Conservation (phyloP, 164 flowering plant genomes). For the Berberis vulgaris region DNA sequence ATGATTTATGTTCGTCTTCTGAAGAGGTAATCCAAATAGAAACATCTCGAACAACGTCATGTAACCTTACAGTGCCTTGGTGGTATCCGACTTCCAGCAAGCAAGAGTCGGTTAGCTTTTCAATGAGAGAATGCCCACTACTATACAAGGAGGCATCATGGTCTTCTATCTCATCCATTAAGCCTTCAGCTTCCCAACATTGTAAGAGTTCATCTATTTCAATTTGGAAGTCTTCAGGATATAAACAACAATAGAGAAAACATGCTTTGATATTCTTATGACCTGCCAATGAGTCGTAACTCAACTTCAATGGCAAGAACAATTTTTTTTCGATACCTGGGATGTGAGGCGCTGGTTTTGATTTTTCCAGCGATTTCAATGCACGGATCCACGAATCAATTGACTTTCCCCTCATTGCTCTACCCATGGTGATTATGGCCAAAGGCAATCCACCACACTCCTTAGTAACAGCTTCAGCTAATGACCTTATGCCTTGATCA, state of each 20-base stretch:
- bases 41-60: conserved; percentile 20
- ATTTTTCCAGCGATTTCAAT: conserved; percentile 8
- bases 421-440: conserved; percentile 11
- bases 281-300: conserved; percentile 10
- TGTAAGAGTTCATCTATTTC: background rate
- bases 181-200: conserved; percentile 18
- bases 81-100: conserved; percentile 8
- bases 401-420: conserved; percentile 11
- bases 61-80: conserved; percentile 14
- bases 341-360: background rate
- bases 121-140: background rate
- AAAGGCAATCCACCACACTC: conserved; percentile 15
- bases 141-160: background rate
- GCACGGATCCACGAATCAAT: conserved; percentile 18
- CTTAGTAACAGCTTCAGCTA: background rate
- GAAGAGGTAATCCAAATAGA: conserved; percentile 9
- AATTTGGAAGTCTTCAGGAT: conserved; percentile 14
- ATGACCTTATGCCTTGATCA: background rate
- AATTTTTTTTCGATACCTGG: conserved; percentile 4
- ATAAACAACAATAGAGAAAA: conserved; percentile 18
- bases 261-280: conserved; percentile 3
- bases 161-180: conserved; percentile 7
- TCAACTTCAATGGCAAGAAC: background rate
- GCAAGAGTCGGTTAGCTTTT: conserved; percentile 7
- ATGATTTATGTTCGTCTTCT: background rate